Evolutionary conservation across 768 basidiomycete species (phyloP).

Genomic region (Amanita subjunquillea): DNA sequence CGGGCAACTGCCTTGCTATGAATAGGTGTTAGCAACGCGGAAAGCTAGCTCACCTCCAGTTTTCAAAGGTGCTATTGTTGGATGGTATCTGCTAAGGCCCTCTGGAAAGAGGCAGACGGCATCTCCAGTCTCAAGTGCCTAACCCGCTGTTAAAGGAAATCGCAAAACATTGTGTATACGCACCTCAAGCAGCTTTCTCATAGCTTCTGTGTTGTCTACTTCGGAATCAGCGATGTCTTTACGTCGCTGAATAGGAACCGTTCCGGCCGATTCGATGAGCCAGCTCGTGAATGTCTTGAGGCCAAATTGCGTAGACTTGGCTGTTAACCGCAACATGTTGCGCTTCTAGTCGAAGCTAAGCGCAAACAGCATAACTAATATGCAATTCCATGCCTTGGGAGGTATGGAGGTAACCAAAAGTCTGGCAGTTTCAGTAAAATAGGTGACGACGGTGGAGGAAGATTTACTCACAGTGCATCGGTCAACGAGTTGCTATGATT

Average conservation of each 20-base stretch:
- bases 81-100: constrained; percentile 78
- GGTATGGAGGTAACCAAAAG: constrained; percentile 70
- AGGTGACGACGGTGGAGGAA: not conserved
- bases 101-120: constrained; percentile 82
- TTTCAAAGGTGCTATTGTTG: constrained; percentile 79
- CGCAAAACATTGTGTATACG: constrained; percentile 1
- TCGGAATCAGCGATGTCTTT: constrained; percentile 52
- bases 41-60: constrained; percentile 54
- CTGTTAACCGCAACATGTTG: constrained; percentile 75
- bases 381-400: constrained; percentile 33
- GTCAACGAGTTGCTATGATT: constrained; percentile 85
- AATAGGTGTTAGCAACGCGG: not conserved
- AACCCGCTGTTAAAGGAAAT: constrained; percentile 2
- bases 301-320: constrained; percentile 83
- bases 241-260: constrained; percentile 70
- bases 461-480: constrained; percentile 62
- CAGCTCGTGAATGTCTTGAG: constrained; percentile 78
- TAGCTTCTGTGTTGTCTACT: constrained; percentile 57
- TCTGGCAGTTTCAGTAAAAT: constrained; percentile 15
- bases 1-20: constrained; percentile 55
- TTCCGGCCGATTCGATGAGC: constrained; percentile 84
- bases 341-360: constrained; percentile 39
- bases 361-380: not conserved
- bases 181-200: constrained; percentile 64
- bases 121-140: constrained; percentile 72